These are phyloP conservation scores for Pseudovirgaria hyperparasitica DNA, from an alignment of 2,329 filamentous ascomycete species.

Conservation along the genomic window DNA sequence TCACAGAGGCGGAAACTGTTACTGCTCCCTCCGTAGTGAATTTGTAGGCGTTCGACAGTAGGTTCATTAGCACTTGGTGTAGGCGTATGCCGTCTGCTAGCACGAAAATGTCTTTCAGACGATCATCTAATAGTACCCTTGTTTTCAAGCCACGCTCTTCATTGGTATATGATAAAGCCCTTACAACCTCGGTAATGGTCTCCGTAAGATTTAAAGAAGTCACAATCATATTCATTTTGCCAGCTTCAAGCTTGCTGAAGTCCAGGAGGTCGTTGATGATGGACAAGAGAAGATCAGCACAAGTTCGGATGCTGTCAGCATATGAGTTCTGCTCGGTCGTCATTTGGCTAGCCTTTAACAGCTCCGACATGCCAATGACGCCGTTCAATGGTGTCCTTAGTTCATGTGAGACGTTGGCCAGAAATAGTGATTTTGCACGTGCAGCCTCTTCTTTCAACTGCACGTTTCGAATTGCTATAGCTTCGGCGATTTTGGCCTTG, in stretches of 20 bases:
- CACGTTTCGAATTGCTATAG: slow-evolving; percentile 65
- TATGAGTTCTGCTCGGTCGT: slow-evolving; percentile 48
- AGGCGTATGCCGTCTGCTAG: slow-evolving; percentile 39
- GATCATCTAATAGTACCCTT: slow-evolving; percentile 42
- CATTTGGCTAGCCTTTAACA: slow-evolving; percentile 45
- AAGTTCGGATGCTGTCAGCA: slow-evolving; percentile 52
- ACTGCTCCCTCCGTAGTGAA: slow-evolving; percentile 82
- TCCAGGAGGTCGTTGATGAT: slow-evolving; percentile 42
- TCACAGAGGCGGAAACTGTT: slow-evolving; percentile 64
- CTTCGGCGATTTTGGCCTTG: slow-evolving; percentile 65
- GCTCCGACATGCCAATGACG: slow-evolving; percentile 46
- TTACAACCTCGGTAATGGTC: slow-evolving; percentile 51
- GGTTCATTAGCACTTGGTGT: slow-evolving; percentile 52
- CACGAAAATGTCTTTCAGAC: slow-evolving; percentile 38
- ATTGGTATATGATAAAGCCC: slow-evolving; percentile 51
- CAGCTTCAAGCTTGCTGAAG: slow-evolving; percentile 39
- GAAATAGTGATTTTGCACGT: slow-evolving; percentile 70
- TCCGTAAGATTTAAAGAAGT: slow-evolving; percentile 39
- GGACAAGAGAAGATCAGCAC: slow-evolving; percentile 41
- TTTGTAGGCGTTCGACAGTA: slow-evolving; percentile 87
- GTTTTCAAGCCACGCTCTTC: slow-evolving; percentile 47
- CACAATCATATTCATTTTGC: slow-evolving; percentile 48
- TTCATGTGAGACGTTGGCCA: slow-evolving; percentile 44
- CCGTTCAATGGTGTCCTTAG: slow-evolving; percentile 44
- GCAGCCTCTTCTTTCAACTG: slow-evolving; percentile 73